phyloP scores from a whole-genome alignment of 306 rosid species.

The Luffa acutangula region DNA sequence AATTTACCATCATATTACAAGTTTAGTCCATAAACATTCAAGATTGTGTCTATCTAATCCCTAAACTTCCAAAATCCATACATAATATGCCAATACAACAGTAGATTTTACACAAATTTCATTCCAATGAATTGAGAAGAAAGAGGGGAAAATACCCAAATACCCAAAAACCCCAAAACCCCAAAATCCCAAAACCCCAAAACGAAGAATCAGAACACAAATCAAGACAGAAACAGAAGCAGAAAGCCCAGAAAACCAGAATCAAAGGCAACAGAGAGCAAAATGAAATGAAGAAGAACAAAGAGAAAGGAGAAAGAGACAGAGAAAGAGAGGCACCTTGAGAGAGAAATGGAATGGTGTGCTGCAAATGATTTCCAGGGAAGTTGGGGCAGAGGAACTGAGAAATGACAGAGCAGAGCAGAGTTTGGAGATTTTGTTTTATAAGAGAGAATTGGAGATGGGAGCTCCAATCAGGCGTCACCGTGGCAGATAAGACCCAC shows the following conservation, averaged over 20 bases:
- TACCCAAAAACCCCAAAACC: background rate
- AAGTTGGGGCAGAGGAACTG: background rate
- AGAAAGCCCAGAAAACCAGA: background rate
- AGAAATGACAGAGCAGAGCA: slow-evolving; percentile 1
- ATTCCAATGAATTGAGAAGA: background rate
- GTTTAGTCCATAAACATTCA: background rate
- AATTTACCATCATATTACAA: background rate
- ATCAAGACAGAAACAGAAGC: background rate
- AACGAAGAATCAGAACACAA: background rate
- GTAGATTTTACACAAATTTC: background rate
- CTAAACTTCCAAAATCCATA: background rate
- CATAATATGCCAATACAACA: background rate
- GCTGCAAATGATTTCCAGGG: background rate
- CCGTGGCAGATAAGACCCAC: slow-evolving; percentile 1
- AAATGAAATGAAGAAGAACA: background rate
- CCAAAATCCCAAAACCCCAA: background rate
- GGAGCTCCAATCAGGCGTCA: background rate
- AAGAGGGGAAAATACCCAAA: background rate
- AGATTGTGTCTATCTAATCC: background rate
- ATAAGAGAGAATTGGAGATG: background rate
- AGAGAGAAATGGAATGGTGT: background rate
- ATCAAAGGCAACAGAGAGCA: background rate
- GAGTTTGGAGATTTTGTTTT: background rate
- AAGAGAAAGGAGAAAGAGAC: background rate
- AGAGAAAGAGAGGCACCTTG: background rate